Evolutionary conservation across 208 protist species (phyloP), one percentile per base, ranked within the genome.

Genomic region (Wallacemonas sp.): DNA sequence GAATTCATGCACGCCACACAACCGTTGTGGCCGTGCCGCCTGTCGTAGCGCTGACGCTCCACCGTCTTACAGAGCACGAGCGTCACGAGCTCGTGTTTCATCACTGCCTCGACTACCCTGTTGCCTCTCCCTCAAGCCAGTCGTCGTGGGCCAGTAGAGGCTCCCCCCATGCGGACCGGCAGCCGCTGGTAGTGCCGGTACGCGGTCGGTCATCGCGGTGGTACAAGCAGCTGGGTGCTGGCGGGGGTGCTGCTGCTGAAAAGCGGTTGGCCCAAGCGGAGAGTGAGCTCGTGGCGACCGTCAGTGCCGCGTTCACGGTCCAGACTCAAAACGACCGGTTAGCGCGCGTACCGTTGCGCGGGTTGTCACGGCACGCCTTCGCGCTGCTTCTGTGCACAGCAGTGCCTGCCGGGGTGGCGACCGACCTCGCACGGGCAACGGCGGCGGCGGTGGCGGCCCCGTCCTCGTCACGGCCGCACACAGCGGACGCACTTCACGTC

Each of bases 361-460:
- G 52, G 0, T 36, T 89, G 21, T 74, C 82, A 13, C 75, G 82
- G 13, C 79, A 79, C 45, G 50, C 69, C 15, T 80, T 89, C 50
- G 71, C 71, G 10, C 76, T 78, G 42, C 68, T 83, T 30, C 63
- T 76, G 33, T 85, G 65, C 60, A 46, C 71, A 29, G 39, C 63
- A 21, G 45, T 66, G 58, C 52, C 79, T 22, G 64, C 52, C 0
- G 33, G 66, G 68, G 42, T 26, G 26, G 22, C n/a, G 53, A 69
- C 39, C 39, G 53, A 19, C 12, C 32, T 13, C 17, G 21, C 21
- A 48, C n/a, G n/a, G n/a, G n/a, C n/a, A n/a, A n/a, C n/a, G n/a
- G 37, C 21, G 65, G 44, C 13, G 34, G 15, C 10, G n/a, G 36
- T 32, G 24, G 13, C 39, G 46, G n/a, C 32, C 26, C 3, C 3